Conservation (phyloP, 768 basidiomycete genomes). For the Crucibulum laeve region DNA sequence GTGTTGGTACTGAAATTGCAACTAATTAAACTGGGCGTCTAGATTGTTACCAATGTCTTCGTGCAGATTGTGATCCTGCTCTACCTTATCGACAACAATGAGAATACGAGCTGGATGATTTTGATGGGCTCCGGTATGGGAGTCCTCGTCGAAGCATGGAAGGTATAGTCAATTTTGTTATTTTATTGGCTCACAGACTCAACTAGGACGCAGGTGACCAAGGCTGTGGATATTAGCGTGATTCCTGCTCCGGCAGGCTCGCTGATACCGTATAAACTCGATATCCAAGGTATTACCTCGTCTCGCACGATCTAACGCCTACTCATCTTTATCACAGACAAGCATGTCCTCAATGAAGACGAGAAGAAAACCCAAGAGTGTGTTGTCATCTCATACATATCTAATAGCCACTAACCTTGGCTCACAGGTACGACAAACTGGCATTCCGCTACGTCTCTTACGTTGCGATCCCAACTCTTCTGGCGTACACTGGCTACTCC, state of each 20-base stretch:
- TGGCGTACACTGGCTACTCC: conserved; percentile 75
- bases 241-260: conserved; percentile 59
- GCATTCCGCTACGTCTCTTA: conserved; percentile 96
- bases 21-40: conserved; percentile 4
- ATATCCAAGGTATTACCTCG: conserved; percentile 64
- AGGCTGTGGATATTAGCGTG: conserved; percentile 85
- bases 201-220: conserved; percentile 55
- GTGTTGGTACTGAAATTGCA: not conserved
- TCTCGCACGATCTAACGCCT: conserved; percentile 4
- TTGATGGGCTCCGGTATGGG: conserved; percentile 83
- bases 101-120: conserved; percentile 98
- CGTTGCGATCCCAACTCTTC: conserved; percentile 77
- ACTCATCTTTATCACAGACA: conserved; percentile 49
- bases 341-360: conserved; percentile 93
- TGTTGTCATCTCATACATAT: conserved; percentile 17
- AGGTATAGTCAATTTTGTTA: conserved; percentile 42
- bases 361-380: conserved; percentile 98
- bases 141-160: conserved; percentile 89
- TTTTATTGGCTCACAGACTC: conserved; percentile 8
- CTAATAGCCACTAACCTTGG: not conserved
- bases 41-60: conserved; percentile 89
- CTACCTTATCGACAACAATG: conserved; percentile 93
- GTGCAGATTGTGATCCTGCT: conserved; percentile 87
- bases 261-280: conserved; percentile 70
- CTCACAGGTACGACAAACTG: conserved; percentile 74